Conservation (phyloP, 2,329 filamentous ascomycete genomes). For the Botrytis cinerea region DNA sequence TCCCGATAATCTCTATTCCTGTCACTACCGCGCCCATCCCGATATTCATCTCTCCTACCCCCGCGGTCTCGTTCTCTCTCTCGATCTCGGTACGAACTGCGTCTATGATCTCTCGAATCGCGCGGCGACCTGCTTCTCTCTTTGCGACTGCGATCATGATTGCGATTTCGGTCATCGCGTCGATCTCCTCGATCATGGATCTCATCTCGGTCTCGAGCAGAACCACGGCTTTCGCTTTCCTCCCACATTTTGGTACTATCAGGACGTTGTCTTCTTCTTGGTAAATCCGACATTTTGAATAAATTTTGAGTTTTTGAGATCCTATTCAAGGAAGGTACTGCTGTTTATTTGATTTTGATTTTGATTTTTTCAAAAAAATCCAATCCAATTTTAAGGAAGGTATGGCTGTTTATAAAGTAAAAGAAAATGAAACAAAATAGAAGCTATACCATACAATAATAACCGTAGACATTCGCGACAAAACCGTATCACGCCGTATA, state of each 20-base stretch:
- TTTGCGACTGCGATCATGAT: conserved; percentile 43
- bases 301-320: background rate
- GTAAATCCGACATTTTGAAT: conserved; percentile 52
- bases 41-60: conserved; percentile 30
- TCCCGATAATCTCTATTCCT: conserved; percentile 33
- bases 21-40: conserved; percentile 32
- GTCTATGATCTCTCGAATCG: conserved; percentile 31
- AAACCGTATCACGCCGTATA: conserved; percentile 6
- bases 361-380: no score
- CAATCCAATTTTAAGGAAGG: background rate
- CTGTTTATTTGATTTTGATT: background rate
- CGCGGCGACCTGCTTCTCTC: conserved; percentile 40
- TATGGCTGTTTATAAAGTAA: background rate
- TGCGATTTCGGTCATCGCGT: conserved; percentile 40
- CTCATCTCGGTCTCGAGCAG: conserved; percentile 44
- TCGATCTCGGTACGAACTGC: conserved; percentile 40
- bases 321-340: background rate
- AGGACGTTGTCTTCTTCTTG: conserved; percentile 52
- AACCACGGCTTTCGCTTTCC: conserved; percentile 43
- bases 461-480: background rate
- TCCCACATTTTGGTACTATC: conserved; percentile 66
- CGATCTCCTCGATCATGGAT: conserved; percentile 43
- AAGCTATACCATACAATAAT: background rate
- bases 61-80: conserved; percentile 43
- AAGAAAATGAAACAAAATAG: background rate